Evolutionary conservation across 2,329 filamentous ascomycete genomes (phyloP), one percentile per base, ranked within the genome.

Genomic region (Diaporthe eres): DNA sequence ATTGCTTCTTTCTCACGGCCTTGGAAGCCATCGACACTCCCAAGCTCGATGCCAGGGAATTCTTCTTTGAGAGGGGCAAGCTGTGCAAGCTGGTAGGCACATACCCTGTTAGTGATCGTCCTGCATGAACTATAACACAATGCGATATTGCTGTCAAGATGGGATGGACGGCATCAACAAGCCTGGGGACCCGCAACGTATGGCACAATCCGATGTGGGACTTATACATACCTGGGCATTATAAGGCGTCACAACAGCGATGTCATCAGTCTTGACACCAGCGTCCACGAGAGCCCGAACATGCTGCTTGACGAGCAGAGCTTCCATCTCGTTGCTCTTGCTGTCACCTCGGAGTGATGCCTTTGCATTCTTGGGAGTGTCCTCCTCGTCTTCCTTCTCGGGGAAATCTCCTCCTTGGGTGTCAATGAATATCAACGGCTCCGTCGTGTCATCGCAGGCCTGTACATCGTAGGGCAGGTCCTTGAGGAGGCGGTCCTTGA

Each of bases 1-100:
- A 99, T 93, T 3, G 95, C 97, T 84, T 99, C 97, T 85, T 99
- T 99, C 85, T 99, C 97, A 25, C 97, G 92, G 47, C 97, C 97
- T 84, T 99, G 83, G 83, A 99, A 99, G 2, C 96, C 97, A 84
- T 99, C 97, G 2, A 99, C 95, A 80, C 95, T 98, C 47, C 97
- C 97, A n/a, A 99, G 88, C 84, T 99, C 97, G 70, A 99, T 92
- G 17, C 94, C 95, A 0, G 94, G 94, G 80, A 94, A 98, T 53
- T 88, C 87, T 76, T 97, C 94, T 82, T 96, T 97, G 68, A 99
- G 89, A 78, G 93, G 88, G 51, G 95, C 92, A 71, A 98, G 87
- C 15, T 97, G 85, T 6, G 94, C 93, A 49, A 98, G 90, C 91
- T 97, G 31, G 39, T 44, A 42, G 31, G 42, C 71, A 75, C 72